Base-by-base conservation (phyloP, 2,329 filamentous ascomycete species). In the Aspergillus sp. region DNA sequence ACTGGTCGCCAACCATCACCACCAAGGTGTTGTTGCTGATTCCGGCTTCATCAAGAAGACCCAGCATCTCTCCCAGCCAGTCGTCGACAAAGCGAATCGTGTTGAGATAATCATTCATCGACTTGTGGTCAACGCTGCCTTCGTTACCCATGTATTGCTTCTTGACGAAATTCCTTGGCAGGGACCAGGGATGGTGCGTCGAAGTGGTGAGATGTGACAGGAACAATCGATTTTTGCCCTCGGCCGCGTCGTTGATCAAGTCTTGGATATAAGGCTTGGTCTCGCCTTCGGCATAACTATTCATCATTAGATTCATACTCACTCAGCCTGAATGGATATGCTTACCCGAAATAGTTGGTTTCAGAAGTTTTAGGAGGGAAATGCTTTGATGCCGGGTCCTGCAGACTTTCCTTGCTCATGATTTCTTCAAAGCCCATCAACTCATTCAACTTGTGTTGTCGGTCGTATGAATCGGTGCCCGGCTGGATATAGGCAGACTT, bases 21-120 rank as follows among this genome's bases (percentile, higher is more conserved):
- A 75, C 66, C 5, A 75, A 57, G 5, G 71, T 75, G 47, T 69
- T 64, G 43, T 74, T 66, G 10, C 69, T 62, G 11, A 74, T 67
- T 26, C 67, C 69, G 3, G 63, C 52, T 30, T 73, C 66, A 27
- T 74, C 68, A 6, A 74, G 58, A 42, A 72, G 53, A 33, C 60
- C 56, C 51, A 74, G 58, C 19, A 74, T 53, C 28, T 70, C 59
- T 33, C 65, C 66, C 6, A 74, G 56, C 70, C 71, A 74, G n/a
- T 53, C 47, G 45, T 74, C 71, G 35, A 65, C 64, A 49, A 70
- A 74, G 28, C 62, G 64, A 33, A 70, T 61, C 19, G 70, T 63
- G 46, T 74, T 73, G 33, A 75, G 46, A 50, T 71, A 75, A 43
- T 60, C 59, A 45, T 74, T 72, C 58, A 70, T 57, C 39, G 58